Evolutionary conservation across 2,329 filamentous ascomycete genomes (phyloP).

Genomic region (Fusarium tricinctum): DNA sequence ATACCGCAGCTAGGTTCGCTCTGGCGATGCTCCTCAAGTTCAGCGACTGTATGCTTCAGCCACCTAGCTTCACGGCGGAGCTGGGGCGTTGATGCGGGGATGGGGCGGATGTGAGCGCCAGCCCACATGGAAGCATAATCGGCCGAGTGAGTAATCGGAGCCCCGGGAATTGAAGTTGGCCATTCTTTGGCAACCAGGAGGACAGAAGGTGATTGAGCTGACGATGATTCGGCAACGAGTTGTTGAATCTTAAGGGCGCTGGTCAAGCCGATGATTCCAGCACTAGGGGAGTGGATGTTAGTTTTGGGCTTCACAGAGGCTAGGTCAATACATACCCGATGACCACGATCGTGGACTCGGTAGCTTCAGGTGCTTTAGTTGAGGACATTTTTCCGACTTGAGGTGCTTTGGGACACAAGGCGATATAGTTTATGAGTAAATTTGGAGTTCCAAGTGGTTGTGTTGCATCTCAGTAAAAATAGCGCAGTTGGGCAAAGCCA

Average conservation of each 20-base stretch:
- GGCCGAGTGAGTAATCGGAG: constrained; percentile 48
- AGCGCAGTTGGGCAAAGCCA: background rate
- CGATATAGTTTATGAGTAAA: background rate
- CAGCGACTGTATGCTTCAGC: constrained; percentile 49
- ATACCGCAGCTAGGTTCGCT: constrained; percentile 58
- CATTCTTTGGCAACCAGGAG: constrained; percentile 54
- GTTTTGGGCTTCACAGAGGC: fast-evolving
- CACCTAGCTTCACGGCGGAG: constrained; percentile 52
- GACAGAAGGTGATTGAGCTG: constrained; percentile 23
- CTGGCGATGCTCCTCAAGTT: constrained; percentile 44
- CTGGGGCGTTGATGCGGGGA: constrained; percentile 57
- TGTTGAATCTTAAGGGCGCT: constrained; percentile 62
- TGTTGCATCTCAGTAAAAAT: constrained; percentile 4
- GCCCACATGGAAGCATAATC: constrained; percentile 71
- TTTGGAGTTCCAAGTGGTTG: background rate
- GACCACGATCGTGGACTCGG: constrained; percentile 47
- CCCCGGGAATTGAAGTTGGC: constrained; percentile 54
- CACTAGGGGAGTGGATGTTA: constrained; percentile 54
- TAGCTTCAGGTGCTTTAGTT: background rate
- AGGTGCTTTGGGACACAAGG: background rate
- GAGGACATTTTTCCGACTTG: constrained; percentile 12
- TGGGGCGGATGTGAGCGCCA: constrained; percentile 68
- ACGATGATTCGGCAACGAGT: constrained; percentile 17
- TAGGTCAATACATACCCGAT: constrained; percentile 43
- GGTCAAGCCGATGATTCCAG: constrained; percentile 67